Evolutionary conservation across 1,284 basidiomycete species (phyloP).

Genomic region (Cutaneotrichosporon cavernicola): DNA sequence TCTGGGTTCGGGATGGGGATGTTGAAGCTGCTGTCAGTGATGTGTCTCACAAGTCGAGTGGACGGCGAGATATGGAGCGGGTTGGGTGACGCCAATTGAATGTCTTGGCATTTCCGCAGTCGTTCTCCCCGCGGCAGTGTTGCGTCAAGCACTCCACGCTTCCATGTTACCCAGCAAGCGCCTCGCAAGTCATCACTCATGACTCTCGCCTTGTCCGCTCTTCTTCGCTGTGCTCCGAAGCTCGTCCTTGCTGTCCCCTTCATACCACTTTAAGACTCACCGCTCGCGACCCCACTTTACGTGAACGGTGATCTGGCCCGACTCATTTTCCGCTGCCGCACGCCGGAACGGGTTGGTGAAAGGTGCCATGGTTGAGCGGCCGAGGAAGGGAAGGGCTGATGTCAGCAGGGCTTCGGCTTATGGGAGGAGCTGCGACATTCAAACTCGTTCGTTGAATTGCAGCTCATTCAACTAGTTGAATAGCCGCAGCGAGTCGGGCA

Average conservation of each 20-base stretch:
- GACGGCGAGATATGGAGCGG: neutral
- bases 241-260: neutral
- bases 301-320: constrained; percentile 42
- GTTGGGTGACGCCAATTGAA: too few relatives aligned
- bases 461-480: too few relatives aligned
- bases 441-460: too few relatives aligned
- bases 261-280: neutral
- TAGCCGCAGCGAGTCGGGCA: too few relatives aligned
- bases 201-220: neutral
- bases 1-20: constrained; percentile 51
- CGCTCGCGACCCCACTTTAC: constrained; percentile 49
- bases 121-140: too few relatives aligned
- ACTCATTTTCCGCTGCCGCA: constrained; percentile 43
- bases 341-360: constrained; percentile 51
- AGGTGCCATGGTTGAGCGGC: constrained; percentile 24
- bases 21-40: constrained; percentile 45
- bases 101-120: too few relatives aligned
- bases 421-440: too few relatives aligned
- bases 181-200: too few relatives aligned
- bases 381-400: constrained; percentile 16
- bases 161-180: too few relatives aligned
- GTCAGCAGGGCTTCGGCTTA: neutral
- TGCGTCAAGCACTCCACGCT: too few relatives aligned
- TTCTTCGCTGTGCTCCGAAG: neutral
- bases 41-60: neutral